phyloP scores from a whole-genome alignment of 345 rosid genomes.

The Camelina sativa region DNA sequence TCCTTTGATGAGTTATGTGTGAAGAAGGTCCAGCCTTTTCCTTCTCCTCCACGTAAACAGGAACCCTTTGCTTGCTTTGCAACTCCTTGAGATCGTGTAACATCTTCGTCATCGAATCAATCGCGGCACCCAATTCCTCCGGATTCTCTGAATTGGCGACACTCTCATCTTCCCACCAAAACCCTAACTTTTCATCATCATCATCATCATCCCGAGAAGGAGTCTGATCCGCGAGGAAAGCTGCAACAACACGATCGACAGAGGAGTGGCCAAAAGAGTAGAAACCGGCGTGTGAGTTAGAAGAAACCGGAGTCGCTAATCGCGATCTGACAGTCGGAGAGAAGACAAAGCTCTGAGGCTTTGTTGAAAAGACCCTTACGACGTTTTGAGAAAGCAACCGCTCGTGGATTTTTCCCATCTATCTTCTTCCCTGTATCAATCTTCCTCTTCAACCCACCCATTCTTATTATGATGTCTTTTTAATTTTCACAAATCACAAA shows the following conservation, averaged over 20 bases:
- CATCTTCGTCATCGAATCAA: background rate
- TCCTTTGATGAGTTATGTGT: too few relatives aligned
- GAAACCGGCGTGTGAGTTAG: conserved; percentile 16
- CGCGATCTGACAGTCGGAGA: conserved; percentile 20
- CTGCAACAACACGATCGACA: conserved; percentile 19
- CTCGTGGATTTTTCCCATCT: background rate
- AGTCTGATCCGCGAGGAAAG: conserved; percentile 21
- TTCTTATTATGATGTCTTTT: background rate
- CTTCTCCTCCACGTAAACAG: background rate
- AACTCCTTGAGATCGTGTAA: background rate
- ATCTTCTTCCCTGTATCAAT: background rate
- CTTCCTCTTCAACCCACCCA: conserved; percentile 36
- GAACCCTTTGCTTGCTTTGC: background rate
- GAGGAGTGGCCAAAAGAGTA: conserved; percentile 38
- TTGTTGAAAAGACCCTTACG: conserved; percentile 34
- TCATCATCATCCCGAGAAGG: background rate
- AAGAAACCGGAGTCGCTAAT: conserved; percentile 21
- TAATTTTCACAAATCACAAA: background rate
- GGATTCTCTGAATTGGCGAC: background rate
- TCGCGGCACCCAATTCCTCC: background rate
- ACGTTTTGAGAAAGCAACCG: conserved; percentile 33
- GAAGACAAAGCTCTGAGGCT: conserved; percentile 28
- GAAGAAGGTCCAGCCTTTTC: too few relatives aligned
- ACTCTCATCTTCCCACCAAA: conserved; percentile 33
- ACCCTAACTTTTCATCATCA: conserved; percentile 5